Evolutionary conservation across 768 basidiomycete species (phyloP).

Genomic region (Lactarius sp.): DNA sequence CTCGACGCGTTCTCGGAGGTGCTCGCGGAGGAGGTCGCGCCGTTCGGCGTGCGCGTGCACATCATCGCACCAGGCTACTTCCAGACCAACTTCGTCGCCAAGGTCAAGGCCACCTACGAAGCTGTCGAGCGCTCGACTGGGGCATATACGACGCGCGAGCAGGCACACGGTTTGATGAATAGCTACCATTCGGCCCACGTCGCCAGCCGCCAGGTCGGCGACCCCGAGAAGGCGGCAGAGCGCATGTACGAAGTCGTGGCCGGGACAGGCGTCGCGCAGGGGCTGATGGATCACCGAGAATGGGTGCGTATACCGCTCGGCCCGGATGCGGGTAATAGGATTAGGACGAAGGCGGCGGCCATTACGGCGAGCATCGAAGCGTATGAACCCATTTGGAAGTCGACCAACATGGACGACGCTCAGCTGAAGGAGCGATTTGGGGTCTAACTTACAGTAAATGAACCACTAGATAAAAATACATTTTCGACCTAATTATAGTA

Average conservation of each 20-base stretch:
- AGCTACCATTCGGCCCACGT: slow-evolving; percentile 7
- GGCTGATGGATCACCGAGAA: slow-evolving; percentile 23
- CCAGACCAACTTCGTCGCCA: slow-evolving; percentile 28
- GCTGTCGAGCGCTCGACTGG: not conserved
- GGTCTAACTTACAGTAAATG: not conserved
- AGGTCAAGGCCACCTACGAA: slow-evolving; percentile 1
- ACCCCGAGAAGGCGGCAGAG: slow-evolving; percentile 26
- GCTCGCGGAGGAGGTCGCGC: slow-evolving; percentile 27
- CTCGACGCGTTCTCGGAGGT: not conserved
- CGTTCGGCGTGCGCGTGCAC: slow-evolving; percentile 29
- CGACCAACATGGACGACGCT: slow-evolving; percentile 1
- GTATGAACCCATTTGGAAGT: slow-evolving; percentile 23
- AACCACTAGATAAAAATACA: not conserved
- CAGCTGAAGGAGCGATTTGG: not conserved
- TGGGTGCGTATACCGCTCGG: slow-evolving; percentile 27
- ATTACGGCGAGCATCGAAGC: slow-evolving; percentile 26
- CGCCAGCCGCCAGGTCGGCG: slow-evolving; percentile 27
- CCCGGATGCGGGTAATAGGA: slow-evolving; percentile 26
- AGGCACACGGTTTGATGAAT: slow-evolving; percentile 22
- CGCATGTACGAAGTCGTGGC: slow-evolving; percentile 29
- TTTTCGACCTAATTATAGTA: not conserved
- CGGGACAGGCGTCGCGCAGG: slow-evolving; percentile 25
- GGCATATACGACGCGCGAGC: slow-evolving; percentile 26
- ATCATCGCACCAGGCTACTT: slow-evolving; percentile 32
- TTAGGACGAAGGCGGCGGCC: slow-evolving; percentile 24